phyloP scores from a whole-genome alignment of 2,329 filamentous ascomycete species.

The Aspergillus bombycis region DNA sequence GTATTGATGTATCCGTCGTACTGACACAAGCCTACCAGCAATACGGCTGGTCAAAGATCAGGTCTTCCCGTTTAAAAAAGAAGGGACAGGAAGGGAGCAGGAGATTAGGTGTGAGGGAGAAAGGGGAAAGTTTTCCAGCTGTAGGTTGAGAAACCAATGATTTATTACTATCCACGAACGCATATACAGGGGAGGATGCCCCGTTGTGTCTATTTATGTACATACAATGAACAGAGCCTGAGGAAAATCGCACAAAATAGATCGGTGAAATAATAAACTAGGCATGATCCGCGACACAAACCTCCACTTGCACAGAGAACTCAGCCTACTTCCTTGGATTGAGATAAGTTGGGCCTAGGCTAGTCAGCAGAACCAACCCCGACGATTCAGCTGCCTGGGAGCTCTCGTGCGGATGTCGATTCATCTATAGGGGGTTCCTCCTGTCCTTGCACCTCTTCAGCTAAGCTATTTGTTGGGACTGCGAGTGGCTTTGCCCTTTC shows the following conservation, averaged over 20 bases:
- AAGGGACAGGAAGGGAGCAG: background rate
- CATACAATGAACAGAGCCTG: background rate
- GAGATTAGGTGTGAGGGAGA: background rate
- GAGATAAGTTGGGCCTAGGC: background rate
- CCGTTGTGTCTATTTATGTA: background rate
- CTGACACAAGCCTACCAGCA: background rate
- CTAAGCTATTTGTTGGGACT: constrained; percentile 51
- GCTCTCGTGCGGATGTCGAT: background rate
- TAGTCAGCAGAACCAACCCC: background rate
- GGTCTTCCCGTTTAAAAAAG: background rate
- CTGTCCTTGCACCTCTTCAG: background rate
- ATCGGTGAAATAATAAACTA: background rate
- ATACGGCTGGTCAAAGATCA: background rate
- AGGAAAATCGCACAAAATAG: background rate
- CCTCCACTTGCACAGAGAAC: background rate
- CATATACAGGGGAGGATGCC: background rate
- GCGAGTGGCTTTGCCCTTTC: constrained; percentile 70
- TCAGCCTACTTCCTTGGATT: background rate
- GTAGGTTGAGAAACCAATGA: background rate
- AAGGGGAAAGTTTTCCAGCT: background rate
- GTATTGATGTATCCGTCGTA: constrained; percentile 28
- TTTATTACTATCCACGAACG: background rate
- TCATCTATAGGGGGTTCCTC: background rate
- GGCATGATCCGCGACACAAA: background rate
- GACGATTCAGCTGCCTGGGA: background rate